Evolutionary conservation across 2,329 filamentous ascomycete genomes (phyloP), one percentile per base, ranked within the genome.

Genomic region (Penicillium hordei): DNA sequence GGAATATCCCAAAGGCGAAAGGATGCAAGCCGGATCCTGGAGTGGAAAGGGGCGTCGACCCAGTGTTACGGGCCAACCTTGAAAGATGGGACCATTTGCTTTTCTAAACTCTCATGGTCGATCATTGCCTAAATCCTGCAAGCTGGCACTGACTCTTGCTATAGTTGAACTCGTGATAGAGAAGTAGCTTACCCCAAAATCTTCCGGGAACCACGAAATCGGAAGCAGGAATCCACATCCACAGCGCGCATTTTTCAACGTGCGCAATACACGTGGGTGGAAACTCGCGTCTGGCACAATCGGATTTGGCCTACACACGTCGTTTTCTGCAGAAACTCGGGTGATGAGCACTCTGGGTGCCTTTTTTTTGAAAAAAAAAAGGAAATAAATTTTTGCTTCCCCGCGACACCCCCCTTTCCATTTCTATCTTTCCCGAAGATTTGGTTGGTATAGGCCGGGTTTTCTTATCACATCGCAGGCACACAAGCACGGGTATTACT

Each of bases 281-380:
- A 44, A 59, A 61, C 59, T 33, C 21, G 46, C 48, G 38, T 36
- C 15, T 45, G 40, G 33, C 23, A 31, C 50, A 56, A 42, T 40
- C 51, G 40, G 13, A 55, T 56, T 55, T 12, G 19, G 44, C 42
- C n/a, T n/a, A n/a, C n/a, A n/a, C n/a, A n/a, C n/a, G 44, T 38
- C 38, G 38, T n/a, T 42, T 27, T 48, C 57, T 58, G 60, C 58
- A 62, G 60, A 52, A 57, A 59, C 50, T 54, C 43, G 46, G 55
- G 50, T 40, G 50, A 55, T 53, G 33, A 17, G 40, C 56, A 31
- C 27, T 19, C 8, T 4, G 27, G 9, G 27, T 10, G 9, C 1
- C 10, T 29, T 29, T 44, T 40, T 38, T 55, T 19, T 48, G 1
- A 12, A 1, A 5, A 9, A 21, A 25, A n/a, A 10, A 42, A 8